Evolutionary conservation across 768 basidiomycete species (phyloP).

Genomic region (Leccinum barrowsii): DNA sequence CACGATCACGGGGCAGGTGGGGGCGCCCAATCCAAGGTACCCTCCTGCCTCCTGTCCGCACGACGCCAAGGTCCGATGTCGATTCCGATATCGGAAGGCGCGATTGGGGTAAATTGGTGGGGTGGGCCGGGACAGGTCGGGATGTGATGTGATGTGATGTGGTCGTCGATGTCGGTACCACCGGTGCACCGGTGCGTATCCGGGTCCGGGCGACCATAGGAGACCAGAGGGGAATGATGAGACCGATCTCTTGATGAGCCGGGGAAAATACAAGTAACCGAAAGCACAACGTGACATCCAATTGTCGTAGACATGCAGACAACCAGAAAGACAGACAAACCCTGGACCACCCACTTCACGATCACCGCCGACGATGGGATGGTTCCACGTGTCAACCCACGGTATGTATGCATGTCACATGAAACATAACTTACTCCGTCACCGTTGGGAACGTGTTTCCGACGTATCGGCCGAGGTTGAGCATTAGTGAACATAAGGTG

Average conservation of each 20-base stretch:
- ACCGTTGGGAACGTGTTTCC: not conserved
- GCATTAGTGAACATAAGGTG: not conserved
- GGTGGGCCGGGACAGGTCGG: not conserved
- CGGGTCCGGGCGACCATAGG: not conserved
- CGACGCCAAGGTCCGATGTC: slow-evolving; percentile 1
- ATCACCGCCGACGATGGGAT: not conserved
- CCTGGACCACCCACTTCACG: not conserved
- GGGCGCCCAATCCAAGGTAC: not conserved
- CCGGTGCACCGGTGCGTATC: not conserved
- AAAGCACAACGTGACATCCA: not conserved
- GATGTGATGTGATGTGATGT: not conserved
- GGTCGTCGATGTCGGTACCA: not conserved
- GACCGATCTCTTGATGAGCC: not conserved
- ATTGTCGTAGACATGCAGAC: not conserved
- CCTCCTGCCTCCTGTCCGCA: not conserved
- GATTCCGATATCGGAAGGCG: slow-evolving; percentile 3
- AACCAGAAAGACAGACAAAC: not conserved
- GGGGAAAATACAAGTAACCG: slow-evolving; percentile 1
- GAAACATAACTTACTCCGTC: not conserved
- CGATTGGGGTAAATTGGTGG: not conserved
- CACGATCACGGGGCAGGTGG: not conserved
- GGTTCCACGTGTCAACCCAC: not conserved
- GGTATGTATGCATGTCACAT: not conserved
- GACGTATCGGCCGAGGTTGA: not conserved
- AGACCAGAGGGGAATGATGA: too few species aligned